Conservation (phyloP, 352 stramenopile species). For the Globisporangium nagaii region DNA sequence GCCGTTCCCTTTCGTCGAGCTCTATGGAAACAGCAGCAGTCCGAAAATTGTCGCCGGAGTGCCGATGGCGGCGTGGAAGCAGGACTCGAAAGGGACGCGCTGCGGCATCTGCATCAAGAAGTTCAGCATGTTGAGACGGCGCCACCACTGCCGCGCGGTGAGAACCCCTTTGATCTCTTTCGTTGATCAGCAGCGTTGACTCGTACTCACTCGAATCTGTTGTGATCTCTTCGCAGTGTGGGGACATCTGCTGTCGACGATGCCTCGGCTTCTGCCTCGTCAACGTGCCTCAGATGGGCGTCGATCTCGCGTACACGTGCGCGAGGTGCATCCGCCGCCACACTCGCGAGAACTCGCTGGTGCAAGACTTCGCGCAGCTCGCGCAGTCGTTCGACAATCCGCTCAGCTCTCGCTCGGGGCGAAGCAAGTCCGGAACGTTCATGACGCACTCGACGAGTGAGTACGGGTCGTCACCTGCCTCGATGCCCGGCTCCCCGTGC, state of each 20-base stretch:
- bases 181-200: too few relatives aligned
- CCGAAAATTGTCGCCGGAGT: conserved; percentile 46
- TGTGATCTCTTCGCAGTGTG: conserved; percentile 43
- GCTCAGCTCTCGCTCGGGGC: conserved; percentile 6
- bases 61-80: conserved; percentile 44
- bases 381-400: conserved; percentile 31
- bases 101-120: conserved; percentile 67
- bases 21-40: conserved; percentile 25
- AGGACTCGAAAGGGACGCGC: conserved; percentile 31
- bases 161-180: conserved; percentile 3
- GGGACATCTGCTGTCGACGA: conserved; percentile 60
- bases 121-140: conserved; percentile 55
- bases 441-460: conserved; percentile 4
- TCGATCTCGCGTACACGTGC: conserved; percentile 67
- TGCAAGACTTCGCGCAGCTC: conserved; percentile 37
- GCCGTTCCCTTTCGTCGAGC: conserved; percentile 38
- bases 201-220: conserved; percentile 12
- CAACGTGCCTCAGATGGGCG: conserved; percentile 49
- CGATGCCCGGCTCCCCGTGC: conserved; percentile 1
- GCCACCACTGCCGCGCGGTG: conserved; percentile 69
- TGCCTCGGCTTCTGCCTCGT: conserved; percentile 70
- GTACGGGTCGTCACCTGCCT: background rate
- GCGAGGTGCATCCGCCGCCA: conserved; percentile 53
- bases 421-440: conserved; percentile 6
- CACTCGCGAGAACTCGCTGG: conserved; percentile 34